Evolutionary conservation across 331 rosid species (phyloP).

Genomic region (Rosa hybrid): DNA sequence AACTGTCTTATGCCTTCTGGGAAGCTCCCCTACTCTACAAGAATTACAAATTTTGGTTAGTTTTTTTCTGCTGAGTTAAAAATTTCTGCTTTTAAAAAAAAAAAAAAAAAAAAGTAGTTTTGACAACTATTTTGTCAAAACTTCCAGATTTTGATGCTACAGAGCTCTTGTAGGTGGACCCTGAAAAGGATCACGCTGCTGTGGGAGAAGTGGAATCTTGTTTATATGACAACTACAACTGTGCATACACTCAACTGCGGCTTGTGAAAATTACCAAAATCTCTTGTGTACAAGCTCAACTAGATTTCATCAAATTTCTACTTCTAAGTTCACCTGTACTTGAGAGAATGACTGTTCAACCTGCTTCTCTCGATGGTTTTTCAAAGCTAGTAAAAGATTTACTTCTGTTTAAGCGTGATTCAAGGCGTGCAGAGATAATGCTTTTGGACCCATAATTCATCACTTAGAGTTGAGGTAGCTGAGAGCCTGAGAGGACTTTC

Average conservation of each 20-base stretch:
- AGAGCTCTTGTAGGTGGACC: not conserved
- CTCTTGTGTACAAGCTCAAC: slow-evolving; percentile 45
- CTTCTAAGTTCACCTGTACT: slow-evolving; percentile 25
- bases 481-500: not conserved
- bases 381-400: slow-evolving; percentile 30
- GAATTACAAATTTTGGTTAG: not conserved
- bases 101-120: not conserved
- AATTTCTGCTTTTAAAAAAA: not conserved
- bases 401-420: slow-evolving; percentile 45
- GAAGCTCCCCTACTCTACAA: not conserved
- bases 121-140: not conserved
- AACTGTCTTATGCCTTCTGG: not conserved
- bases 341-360: slow-evolving; percentile 1
- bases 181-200: not conserved
- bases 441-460: slow-evolving; percentile 24
- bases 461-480: not conserved
- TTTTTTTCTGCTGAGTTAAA: not conserved
- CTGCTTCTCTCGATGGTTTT: not conserved
- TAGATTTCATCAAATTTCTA: slow-evolving; percentile 47
- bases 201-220: not conserved
- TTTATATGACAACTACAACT: not conserved
- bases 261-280: slow-evolving; percentile 48
- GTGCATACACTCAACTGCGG: slow-evolving; percentile 33
- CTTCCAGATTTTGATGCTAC: not conserved
- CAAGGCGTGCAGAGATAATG: slow-evolving; percentile 44